Conservation (phyloP, 148 eudicot species). For the Amaranthus cruentus region DNA sequence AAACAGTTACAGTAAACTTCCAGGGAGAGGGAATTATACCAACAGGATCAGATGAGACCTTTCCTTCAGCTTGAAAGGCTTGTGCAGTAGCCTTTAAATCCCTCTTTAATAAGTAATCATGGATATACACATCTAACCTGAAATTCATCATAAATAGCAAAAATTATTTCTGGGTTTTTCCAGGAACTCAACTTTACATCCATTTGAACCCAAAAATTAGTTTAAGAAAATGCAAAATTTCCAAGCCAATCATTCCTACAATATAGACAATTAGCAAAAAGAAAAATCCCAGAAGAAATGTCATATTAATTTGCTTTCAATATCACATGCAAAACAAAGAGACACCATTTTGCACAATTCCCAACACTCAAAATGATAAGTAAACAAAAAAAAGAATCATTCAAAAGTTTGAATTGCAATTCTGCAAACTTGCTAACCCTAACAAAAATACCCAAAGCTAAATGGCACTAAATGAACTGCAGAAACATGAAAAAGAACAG, state of each 20-base stretch:
- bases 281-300: not conserved
- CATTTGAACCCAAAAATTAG: not conserved
- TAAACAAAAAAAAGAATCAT: not conserved
- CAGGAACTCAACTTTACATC: not conserved
- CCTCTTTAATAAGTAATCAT: constrained; percentile 78
- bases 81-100: constrained; percentile 78
- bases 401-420: not conserved
- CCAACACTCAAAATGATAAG: constrained; percentile 1
- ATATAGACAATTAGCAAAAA: not conserved
- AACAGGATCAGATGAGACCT: constrained; percentile 83
- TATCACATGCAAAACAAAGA: constrained; percentile 23
- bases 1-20: not conserved
- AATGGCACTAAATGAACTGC: not conserved
- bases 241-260: not conserved
- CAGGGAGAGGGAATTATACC: constrained; percentile 37
- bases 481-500: not conserved
- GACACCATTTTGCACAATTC: constrained; percentile 8
- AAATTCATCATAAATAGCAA: constrained; percentile 6
- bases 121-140: constrained; percentile 82
- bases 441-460: not conserved
- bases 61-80: constrained; percentile 77
- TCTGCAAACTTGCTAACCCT: not conserved
- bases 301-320: not conserved
- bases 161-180: constrained; percentile 4
- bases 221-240: not conserved